Base-by-base conservation (phyloP, 768 basidiomycete species). In the Auricularia cornea region DNA sequence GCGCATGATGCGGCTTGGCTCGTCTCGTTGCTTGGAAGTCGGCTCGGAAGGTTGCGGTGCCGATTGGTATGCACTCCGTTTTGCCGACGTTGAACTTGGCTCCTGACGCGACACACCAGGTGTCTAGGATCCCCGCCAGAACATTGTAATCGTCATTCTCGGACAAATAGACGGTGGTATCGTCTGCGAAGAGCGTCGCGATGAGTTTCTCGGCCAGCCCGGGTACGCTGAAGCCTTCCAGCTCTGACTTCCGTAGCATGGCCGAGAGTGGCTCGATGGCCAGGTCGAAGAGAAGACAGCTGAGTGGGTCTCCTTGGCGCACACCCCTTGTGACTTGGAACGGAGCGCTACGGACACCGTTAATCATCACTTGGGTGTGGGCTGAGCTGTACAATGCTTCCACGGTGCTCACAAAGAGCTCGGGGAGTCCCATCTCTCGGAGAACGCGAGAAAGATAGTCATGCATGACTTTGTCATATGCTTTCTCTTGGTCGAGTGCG, bases 41-140 rank as follows among this genome's bases (percentile, higher is more conserved):
- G 16, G 8, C 51, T 8, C 73, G 62, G 66, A 68, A 73, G 3
- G 60, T 56, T 3, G 28, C 32, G 2, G 62, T 41, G 0, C 79
- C 77, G 0, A 79, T 67, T 0, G 76, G 78, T 2, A 80, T 69
- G 0, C 78, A 64, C 35, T 75, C 72, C 0, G 79, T 81, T 65
- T 83, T 83, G 0, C 60, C 59, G 0, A 67, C 62, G 60, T 81
- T 82, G 66, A 81, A 82, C 40, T 75, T 77, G 0, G 79, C 80
- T 0, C 72, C 67, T 12, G 77, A 76, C 3, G 73, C 77, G 0
- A 20, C 23, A 63, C 78, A 82, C 81, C 81, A 83, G 0, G 38
- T 52, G 0, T 71, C 29, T 0, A 81, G 76, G 2, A 80, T 70
- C 0, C 32, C 1, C 2, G 67, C 35, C 0, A 82, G 71, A 0